phyloP scores from a whole-genome alignment of 495 filamentous ascomycete genomes.

The Neurospora africana region DNA sequence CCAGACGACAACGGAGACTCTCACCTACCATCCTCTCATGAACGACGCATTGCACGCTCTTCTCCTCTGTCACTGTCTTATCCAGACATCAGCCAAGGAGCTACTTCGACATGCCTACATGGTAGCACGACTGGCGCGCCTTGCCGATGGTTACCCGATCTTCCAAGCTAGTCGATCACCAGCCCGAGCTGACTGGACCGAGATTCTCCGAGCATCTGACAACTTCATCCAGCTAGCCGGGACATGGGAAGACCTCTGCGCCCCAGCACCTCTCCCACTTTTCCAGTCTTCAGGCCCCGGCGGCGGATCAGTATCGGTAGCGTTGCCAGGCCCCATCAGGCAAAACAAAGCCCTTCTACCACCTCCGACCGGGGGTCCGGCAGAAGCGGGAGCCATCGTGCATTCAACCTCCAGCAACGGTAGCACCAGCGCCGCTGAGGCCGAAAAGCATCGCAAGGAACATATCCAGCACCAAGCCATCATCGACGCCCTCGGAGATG shows the following conservation, averaged over 20 bases:
- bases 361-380: background rate
- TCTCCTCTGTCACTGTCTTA: constrained; percentile 58
- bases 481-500: constrained; percentile 52
- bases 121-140: constrained; percentile 60
- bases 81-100: constrained; percentile 65
- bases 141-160: constrained; percentile 69
- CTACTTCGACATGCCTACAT: constrained; percentile 67
- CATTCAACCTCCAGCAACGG: constrained; percentile 1
- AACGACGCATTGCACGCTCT: constrained; percentile 66
- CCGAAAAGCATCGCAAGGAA: constrained; percentile 40
- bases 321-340: background rate
- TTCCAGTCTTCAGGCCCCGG: constrained; percentile 11
- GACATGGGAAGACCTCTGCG: constrained; percentile 61
- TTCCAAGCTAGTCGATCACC: constrained; percentile 65
- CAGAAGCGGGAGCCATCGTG: background rate
- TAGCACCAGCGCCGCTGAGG: constrained; percentile 21
- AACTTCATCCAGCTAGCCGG: constrained; percentile 55
- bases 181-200: constrained; percentile 67
- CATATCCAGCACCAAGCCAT: constrained; percentile 52
- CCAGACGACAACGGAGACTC: constrained; percentile 46
- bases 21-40: constrained; percentile 71
- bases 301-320: constrained; percentile 5
- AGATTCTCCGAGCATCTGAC: constrained; percentile 51
- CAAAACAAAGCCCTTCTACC: constrained; percentile 1
- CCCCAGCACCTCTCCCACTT: constrained; percentile 49